These are phyloP conservation scores for Solanum appendiculatum DNA, from an alignment of 257 asterid genomes.

Conservation along the genomic window DNA sequence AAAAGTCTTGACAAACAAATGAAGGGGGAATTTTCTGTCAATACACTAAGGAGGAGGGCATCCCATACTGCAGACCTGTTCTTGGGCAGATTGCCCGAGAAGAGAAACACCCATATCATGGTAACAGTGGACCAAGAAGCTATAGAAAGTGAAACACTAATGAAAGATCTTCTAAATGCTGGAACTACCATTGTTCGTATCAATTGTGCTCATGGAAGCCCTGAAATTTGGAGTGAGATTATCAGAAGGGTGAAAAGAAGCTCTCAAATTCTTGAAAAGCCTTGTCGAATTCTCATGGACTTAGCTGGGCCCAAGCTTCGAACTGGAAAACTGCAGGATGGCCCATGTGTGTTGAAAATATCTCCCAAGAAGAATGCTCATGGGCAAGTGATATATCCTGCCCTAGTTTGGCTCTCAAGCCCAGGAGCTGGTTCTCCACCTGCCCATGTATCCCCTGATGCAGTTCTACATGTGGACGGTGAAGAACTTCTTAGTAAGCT, in stretches of 20 bases:
- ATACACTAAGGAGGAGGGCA: conserved; percentile 32
- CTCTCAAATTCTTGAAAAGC: conserved; percentile 57
- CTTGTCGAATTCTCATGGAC: conserved; percentile 69
- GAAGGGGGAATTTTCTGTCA: conserved; percentile 25
- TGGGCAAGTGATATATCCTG: conserved; percentile 36
- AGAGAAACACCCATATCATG: conserved; percentile 53
- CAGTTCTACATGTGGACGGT: conserved; percentile 40
- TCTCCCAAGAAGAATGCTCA: conserved; percentile 49
- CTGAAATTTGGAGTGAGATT: conserved; percentile 49
- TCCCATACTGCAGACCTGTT: conserved; percentile 33
- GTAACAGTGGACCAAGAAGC: conserved; percentile 63
- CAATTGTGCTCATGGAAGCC: conserved; percentile 71
- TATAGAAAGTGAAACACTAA: conserved; percentile 28
- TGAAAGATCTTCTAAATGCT: conserved; percentile 41
- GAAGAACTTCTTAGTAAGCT: conserved; percentile 42
- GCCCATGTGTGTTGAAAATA: conserved; percentile 54
- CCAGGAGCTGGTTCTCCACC: conserved; percentile 57
- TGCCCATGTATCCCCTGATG: conserved; percentile 46
- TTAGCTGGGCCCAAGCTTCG: conserved; percentile 80
- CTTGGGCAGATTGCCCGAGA: conserved; percentile 40
- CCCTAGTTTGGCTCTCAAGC: conserved; percentile 51
- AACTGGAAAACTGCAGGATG: conserved; percentile 50
- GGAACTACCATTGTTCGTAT: conserved; percentile 58
- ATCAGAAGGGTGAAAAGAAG: conserved; percentile 32
- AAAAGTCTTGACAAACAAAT: conserved; percentile 18